Evolutionary conservation across 2,329 filamentous ascomycete species (phyloP).

Genomic region (Fusarium multiceps): DNA sequence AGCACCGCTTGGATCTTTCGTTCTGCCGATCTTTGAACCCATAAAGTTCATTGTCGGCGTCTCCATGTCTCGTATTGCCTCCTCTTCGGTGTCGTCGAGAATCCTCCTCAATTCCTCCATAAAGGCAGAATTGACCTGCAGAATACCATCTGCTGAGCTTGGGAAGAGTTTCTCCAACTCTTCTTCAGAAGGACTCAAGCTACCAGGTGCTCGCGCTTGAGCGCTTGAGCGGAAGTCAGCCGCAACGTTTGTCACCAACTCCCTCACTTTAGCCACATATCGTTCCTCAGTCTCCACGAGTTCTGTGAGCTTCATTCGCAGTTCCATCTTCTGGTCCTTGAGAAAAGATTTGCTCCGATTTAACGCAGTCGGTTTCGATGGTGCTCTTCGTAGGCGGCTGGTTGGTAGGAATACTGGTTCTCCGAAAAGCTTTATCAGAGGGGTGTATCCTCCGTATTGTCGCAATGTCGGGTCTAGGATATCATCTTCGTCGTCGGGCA

Average conservation of each 20-base stretch:
- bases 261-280: constrained; percentile 89
- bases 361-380: constrained; percentile 84
- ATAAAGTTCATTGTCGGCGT: constrained; percentile 56
- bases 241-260: constrained; percentile 83
- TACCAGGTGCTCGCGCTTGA: constrained; percentile 66
- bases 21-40: constrained; percentile 59
- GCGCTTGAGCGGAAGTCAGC: constrained; percentile 84
- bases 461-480: constrained; percentile 71
- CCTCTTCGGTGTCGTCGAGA: constrained; percentile 85
- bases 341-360: constrained; percentile 83
- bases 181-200: constrained; percentile 76
- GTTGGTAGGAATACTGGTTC: constrained; percentile 89
- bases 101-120: constrained; percentile 79
- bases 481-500: constrained; percentile 72
- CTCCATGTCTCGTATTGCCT: constrained; percentile 81
- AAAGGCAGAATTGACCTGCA: constrained; percentile 84
- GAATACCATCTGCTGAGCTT: constrained; percentile 79
- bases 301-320: constrained; percentile 90
- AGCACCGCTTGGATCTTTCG: constrained; percentile 81
- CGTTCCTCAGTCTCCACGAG: constrained; percentile 92
- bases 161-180: constrained; percentile 85
- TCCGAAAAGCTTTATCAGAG: constrained; percentile 82
- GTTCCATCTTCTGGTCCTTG: constrained; percentile 82
- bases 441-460: constrained; percentile 82
- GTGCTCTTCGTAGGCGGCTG: constrained; percentile 82